Conservation (phyloP, 768 basidiomycete species). For the Sarcomyxa edulis region DNA sequence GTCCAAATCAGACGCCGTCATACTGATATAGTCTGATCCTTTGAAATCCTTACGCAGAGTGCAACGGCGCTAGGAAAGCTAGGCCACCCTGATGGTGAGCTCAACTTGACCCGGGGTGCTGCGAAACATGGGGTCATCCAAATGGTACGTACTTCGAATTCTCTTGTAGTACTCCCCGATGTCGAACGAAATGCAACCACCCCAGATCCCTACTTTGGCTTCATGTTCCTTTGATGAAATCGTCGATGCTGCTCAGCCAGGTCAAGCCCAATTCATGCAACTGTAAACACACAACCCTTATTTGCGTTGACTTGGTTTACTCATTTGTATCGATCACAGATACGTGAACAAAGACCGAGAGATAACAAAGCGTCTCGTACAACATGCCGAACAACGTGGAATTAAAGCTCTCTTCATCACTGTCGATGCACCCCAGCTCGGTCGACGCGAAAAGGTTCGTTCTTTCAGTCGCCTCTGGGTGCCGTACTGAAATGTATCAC, state of each 20-base stretch:
- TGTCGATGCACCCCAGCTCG: constrained; percentile 95
- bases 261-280: constrained; percentile 84
- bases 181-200: background rate
- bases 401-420: constrained; percentile 95
- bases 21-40: background rate
- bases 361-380: constrained; percentile 80
- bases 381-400: constrained; percentile 86
- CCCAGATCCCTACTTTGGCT: constrained; percentile 94
- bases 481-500: background rate
- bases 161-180: background rate
- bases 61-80: constrained; percentile 91
- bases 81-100: constrained; percentile 93
- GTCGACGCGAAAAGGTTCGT: constrained; percentile 71
- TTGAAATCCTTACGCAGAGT: constrained; percentile 34
- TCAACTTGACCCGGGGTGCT: constrained; percentile 85
- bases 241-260: constrained; percentile 75
- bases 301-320: too few relatives aligned
- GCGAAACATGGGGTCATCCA: constrained; percentile 63
- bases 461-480: background rate
- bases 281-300: constrained; percentile 55
- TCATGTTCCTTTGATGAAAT: constrained; percentile 96
- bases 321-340: constrained; percentile 23
- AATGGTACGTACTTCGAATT: constrained; percentile 28
- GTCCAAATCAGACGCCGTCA: background rate
- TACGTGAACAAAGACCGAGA: constrained; percentile 91